Conservation (phyloP, 2,329 filamentous ascomycete species). For the Basipetospora sp. region DNA sequence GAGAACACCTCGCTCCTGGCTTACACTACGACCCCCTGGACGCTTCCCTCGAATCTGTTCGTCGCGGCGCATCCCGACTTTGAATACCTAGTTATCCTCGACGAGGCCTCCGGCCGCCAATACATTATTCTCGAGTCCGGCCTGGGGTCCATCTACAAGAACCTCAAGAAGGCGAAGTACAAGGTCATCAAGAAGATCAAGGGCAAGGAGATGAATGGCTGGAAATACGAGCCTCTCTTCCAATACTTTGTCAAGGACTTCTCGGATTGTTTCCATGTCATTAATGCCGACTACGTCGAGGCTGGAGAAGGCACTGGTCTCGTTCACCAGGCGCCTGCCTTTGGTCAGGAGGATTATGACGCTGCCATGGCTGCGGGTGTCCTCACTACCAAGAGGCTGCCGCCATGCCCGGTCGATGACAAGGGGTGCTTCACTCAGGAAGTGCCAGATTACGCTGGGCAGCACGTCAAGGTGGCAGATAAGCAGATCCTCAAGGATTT, state of each 20-base stretch:
- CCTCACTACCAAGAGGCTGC: conserved; percentile 45
- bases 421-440: conserved; percentile 15
- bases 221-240: conserved; percentile 59
- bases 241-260: conserved; percentile 58
- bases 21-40: conserved; percentile 64
- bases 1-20: conserved; percentile 41
- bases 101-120: conserved; percentile 49
- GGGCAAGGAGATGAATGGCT: conserved; percentile 54
- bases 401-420: conserved; percentile 58
- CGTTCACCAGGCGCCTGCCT: conserved; percentile 60
- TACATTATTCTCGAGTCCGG: conserved; percentile 56
- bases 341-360: conserved; percentile 65
- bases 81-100: conserved; percentile 61
- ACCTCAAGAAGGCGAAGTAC: conserved; percentile 63
- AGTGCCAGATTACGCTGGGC: conserved; percentile 13
- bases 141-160: conserved; percentile 57
- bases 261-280: conserved; percentile 52
- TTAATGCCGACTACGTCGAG: conserved; percentile 57
- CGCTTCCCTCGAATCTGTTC: conserved; percentile 60
- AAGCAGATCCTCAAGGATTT: conserved; percentile 15
- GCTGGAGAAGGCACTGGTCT: conserved; percentile 60
- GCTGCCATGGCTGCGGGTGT: conserved; percentile 50
- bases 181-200: conserved; percentile 52
- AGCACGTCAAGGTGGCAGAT: conserved; percentile 15
- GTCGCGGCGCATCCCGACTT: conserved; percentile 62